phyloP scores from a whole-genome alignment of 1,139 yeast species.

The Scheffersomyces cryptocercus region DNA sequence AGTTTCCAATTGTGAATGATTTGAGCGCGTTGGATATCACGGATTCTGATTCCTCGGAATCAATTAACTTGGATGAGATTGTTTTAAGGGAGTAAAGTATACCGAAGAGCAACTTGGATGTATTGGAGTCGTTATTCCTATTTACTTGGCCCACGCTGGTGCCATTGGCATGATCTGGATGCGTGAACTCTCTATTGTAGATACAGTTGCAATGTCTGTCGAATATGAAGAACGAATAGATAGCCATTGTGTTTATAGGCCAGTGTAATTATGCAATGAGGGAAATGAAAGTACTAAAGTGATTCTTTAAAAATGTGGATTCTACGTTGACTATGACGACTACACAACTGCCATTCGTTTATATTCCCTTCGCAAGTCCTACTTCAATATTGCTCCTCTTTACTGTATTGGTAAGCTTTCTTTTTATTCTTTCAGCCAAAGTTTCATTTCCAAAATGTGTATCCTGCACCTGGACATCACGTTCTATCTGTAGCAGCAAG shows the following conservation, averaged over 20 bases:
- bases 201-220: constrained; percentile 88
- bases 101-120: constrained; percentile 85
- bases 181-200: constrained; percentile 63
- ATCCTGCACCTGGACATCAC: too few species aligned
- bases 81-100: constrained; percentile 77
- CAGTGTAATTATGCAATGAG: too few species aligned
- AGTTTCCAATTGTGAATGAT: constrained; percentile 70
- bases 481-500: too few species aligned
- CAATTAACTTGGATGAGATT: constrained; percentile 65
- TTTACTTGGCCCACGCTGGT: constrained; percentile 32
- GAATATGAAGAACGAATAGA: constrained; percentile 83
- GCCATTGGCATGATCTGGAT: constrained; percentile 17
- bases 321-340: too few species aligned
- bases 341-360: too few species aligned
- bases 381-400: too few species aligned
- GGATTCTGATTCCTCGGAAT: constrained; percentile 18
- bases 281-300: too few species aligned
- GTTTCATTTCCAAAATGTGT: too few species aligned
- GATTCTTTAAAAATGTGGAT: too few species aligned
- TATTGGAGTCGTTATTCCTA: constrained; percentile 58
- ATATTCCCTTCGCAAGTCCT: too few species aligned
- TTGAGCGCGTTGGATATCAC: constrained; percentile 51
- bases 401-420: too few species aligned
- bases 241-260: constrained; percentile 14
- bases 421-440: too few species aligned